Conservation (phyloP, 441 rosid genomes). For the Dalechampia spathulata region DNA sequence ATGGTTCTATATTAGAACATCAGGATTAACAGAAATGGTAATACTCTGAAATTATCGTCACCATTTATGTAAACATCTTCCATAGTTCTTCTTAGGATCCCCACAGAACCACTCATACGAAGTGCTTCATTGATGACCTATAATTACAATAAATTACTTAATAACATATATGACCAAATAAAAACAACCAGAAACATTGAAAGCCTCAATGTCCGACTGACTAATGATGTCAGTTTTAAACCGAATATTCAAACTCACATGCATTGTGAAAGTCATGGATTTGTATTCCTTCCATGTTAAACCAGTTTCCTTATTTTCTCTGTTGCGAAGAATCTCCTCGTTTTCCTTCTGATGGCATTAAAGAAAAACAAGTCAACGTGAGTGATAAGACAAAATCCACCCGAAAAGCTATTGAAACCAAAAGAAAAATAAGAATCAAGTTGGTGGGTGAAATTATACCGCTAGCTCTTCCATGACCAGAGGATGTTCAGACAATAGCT, state of each 20-base stretch:
- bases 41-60: background rate
- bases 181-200: too few relatives aligned
- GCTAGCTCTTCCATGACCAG: constrained; percentile 5
- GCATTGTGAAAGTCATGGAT: constrained; percentile 26
- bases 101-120: constrained; percentile 13
- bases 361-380: too few relatives aligned
- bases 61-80: constrained; percentile 11
- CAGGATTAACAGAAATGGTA: background rate
- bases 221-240: too few relatives aligned
- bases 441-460: background rate
- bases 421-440: background rate
- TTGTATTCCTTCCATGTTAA: constrained; percentile 30
- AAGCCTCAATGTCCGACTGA: too few relatives aligned
- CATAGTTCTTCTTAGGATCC: constrained; percentile 13
- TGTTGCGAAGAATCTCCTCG: constrained; percentile 20
- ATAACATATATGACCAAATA: too few relatives aligned
- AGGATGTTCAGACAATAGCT: constrained; percentile 12
- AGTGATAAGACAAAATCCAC: too few relatives aligned
- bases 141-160: background rate
- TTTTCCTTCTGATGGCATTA: constrained; percentile 16
- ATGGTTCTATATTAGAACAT: background rate
- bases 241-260: constrained; percentile 19
- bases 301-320: constrained; percentile 9
- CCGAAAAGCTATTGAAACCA: too few relatives aligned
- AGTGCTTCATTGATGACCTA: constrained; percentile 18